Conservation (phyloP, 495 filamentous ascomycete genomes). For the Penicillium malachiteum region DNA sequence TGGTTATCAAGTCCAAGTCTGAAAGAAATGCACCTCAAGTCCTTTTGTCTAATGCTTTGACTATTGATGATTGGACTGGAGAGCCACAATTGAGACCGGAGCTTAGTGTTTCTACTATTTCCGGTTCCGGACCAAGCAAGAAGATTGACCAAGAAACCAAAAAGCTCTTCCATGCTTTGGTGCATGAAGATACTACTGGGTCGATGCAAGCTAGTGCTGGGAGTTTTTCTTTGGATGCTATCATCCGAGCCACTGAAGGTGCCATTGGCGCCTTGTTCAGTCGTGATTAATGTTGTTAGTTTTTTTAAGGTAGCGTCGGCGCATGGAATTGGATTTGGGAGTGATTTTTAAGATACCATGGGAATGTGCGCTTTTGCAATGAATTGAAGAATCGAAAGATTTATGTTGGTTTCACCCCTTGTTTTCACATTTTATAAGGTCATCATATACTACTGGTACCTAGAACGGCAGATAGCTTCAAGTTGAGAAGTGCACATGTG, state of each 20-base stretch:
- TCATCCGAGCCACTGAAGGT: conserved; percentile 37
- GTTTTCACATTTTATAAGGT: no score
- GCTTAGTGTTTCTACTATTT: conserved; percentile 31
- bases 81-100: conserved; percentile 38
- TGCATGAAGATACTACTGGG: conserved; percentile 24
- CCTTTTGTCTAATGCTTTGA: conserved; percentile 34
- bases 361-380: neutral
- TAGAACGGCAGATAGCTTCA: no score
- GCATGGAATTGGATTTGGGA: conserved; percentile 3
- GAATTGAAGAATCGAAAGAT: neutral
- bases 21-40: conserved; percentile 16
- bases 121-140: conserved; percentile 13
- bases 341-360: conserved; percentile 22
- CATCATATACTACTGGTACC: neutral
- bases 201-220: conserved; percentile 10
- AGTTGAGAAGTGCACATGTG: no score
- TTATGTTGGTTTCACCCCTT: no score
- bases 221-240: conserved; percentile 23
- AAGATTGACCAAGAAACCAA: conserved; percentile 41
- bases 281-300: conserved; percentile 10
- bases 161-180: conserved; percentile 39
- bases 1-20: conserved; percentile 34
- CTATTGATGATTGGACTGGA: conserved; percentile 42
- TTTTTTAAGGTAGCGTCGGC: conserved; percentile 10
- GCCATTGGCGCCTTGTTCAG: conserved; percentile 36